Evolutionary conservation across 805 yeast species (phyloP), one percentile per base, ranked within the genome.

Genomic region (Phaffomyces thermotolerans): DNA sequence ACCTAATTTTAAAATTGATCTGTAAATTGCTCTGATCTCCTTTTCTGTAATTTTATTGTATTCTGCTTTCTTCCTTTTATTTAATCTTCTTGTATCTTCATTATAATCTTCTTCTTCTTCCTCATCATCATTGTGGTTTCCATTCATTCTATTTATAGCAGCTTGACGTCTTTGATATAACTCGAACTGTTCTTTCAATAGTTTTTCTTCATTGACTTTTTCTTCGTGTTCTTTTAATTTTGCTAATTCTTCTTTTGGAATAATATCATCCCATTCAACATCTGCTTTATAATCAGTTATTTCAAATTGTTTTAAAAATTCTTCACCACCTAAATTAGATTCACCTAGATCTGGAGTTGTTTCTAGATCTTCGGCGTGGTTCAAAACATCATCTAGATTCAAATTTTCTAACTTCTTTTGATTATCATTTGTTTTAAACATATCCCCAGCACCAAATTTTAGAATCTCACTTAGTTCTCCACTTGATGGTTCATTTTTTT

Each of bases 271-370:
- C 99, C 99, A 93, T 51, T 89, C 95, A 48, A 91, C 89, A 63
- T 91, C 96, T 1, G 99, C 98, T 68, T 93, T 93, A 64, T 90
- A 95, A 62, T 93, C 99, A 0, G 99, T 93, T 42, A 93, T 99
- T 65, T 93, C 99, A 62, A 93, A 93, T 66, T 93, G 99, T 58
- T 80, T 88, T 66, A 93, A 73, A 59, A 93, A 93, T 66, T 93
- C 99, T 64, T 93, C 99, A 45, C 98, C 96, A 47, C 99, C 99
- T 43, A 93, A 72, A 57, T 93, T 95, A n/a, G 96, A 86, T 58
- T 93, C 98, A 6, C 98, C 98, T 18, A 93, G 65, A 34, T 93
- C 99, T 0, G 98, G 97, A 0, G 98, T 85, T 0, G 98, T 93
- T 30, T 84, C 78, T 59, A 93, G 98, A 61, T 93, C 98, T 62